These are phyloP conservation scores for Aegilops longissima DNA, from an alignment of 176 grass and related monocot genomes.

Conservation along the genomic window DNA sequence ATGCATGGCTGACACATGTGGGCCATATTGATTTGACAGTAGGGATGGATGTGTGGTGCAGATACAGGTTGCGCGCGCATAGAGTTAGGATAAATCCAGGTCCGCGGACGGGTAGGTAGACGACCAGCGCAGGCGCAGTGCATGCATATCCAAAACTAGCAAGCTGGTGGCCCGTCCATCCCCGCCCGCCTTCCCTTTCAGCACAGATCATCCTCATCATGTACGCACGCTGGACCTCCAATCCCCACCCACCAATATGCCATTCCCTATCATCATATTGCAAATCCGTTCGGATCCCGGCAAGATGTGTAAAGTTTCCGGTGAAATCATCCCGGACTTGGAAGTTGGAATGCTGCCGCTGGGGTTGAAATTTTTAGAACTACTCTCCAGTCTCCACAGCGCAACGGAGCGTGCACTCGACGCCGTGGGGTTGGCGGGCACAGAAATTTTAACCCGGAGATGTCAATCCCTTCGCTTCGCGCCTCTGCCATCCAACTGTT, in stretches of 20 bases:
- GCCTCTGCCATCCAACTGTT: neutral
- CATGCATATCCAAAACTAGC: conserved; percentile 44
- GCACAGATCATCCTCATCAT: conserved; percentile 31
- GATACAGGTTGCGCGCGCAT: too few relatives aligned
- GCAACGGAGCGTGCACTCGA: neutral
- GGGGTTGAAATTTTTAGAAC: neutral
- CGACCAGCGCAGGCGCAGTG: neutral
- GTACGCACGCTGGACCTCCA: neutral
- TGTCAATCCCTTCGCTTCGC: neutral
- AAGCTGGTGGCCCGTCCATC: conserved; percentile 39
- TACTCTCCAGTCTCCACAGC: neutral
- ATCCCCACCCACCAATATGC: neutral
- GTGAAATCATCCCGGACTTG: neutral
- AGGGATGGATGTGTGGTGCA: too few relatives aligned
- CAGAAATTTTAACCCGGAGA: neutral
- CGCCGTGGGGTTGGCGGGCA: neutral
- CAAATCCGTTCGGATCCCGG: neutral
- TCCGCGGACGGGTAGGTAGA: neutral
- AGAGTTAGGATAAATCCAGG: too few relatives aligned
- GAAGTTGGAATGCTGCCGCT: neutral
- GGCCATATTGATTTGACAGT: too few relatives aligned
- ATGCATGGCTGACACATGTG: too few relatives aligned
- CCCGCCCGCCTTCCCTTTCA: conserved; percentile 33
- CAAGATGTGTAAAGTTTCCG: neutral
- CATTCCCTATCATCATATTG: neutral